Percentiles rank a stretch among this genome's conserved stretches.
phyloP scores from a whole-genome alignment of 805 yeast species.

The Candida methanosorbosa region DNA sequence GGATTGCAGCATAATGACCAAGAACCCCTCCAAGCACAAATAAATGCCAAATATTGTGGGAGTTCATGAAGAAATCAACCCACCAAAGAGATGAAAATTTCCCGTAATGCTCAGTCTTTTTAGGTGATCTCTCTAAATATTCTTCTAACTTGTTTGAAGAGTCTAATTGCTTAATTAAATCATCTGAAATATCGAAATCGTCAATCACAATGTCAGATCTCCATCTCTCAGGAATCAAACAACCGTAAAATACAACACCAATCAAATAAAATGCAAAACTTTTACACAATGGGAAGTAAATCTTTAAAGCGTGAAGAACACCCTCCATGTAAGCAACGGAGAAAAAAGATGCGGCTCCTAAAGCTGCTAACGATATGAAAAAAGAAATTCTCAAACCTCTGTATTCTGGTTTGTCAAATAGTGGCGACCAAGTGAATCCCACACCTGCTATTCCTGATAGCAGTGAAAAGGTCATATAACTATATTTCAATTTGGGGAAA shows the following conservation, averaged over 20 bases:
- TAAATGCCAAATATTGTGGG: constrained; percentile 93
- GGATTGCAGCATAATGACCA: constrained; percentile 77
- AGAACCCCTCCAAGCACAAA: constrained; percentile 84
- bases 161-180: constrained; percentile 23
- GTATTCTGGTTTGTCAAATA: constrained; percentile 81
- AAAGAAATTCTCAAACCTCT: constrained; percentile 73
- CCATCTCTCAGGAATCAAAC: constrained; percentile 84
- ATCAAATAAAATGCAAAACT: constrained; percentile 65
- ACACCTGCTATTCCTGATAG: constrained; percentile 67
- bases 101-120: constrained; percentile 19
- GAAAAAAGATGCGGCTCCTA: constrained; percentile 63
- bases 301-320: constrained; percentile 35
- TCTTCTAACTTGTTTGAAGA: constrained; percentile 16
- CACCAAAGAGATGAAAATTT: constrained; percentile 65
- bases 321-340: constrained; percentile 52
- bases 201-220: constrained; percentile 55
- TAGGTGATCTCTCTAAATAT: constrained; percentile 36
- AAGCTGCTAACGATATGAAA: constrained; percentile 65
- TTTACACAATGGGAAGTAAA: constrained; percentile 63
- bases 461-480: constrained; percentile 53
- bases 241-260: constrained; percentile 85
- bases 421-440: constrained; percentile 83
- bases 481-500: constrained; percentile 37
- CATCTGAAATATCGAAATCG: constrained; percentile 34
- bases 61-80: constrained; percentile 65